Conservation (phyloP, 495 filamentous ascomycete genomes). For the Penicillium paxilli region DNA sequence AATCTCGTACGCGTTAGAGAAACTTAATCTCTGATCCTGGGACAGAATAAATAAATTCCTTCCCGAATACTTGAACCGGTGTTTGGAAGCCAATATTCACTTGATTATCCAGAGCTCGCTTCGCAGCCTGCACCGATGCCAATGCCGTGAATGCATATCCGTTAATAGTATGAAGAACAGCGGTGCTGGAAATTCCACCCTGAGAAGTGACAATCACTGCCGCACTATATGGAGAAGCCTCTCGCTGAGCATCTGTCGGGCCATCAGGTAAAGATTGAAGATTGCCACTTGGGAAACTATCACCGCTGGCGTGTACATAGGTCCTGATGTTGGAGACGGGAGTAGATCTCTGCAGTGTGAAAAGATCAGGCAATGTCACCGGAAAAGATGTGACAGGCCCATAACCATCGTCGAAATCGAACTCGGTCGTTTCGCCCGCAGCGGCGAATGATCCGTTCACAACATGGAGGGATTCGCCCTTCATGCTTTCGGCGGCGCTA, state of each 20-base stretch:
- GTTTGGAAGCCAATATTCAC: constrained; percentile 1
- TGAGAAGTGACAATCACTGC: constrained; percentile 1
- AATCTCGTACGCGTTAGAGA: no score
- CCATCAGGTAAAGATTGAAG: constrained; percentile 1
- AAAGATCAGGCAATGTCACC: constrained; percentile 7
- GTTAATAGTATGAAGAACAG: constrained; percentile 6
- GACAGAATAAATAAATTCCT: constrained; percentile 1
- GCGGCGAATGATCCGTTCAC: constrained; percentile 1
- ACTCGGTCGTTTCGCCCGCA: not conserved
- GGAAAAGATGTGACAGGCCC: constrained; percentile 3
- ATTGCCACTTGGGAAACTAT: constrained; percentile 6
- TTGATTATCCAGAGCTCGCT: constrained; percentile 4
- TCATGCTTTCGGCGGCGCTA: constrained; percentile 2
- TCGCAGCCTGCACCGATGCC: constrained; percentile 5
- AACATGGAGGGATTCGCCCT: not conserved
- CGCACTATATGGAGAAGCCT: constrained; percentile 3
- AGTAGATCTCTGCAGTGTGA: constrained; percentile 1
- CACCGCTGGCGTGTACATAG: not conserved
- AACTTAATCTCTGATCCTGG: not conserved
- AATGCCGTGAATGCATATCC: constrained; percentile 2
- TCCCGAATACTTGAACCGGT: constrained; percentile 2
- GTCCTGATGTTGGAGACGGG: not conserved
- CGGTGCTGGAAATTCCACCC: not conserved
- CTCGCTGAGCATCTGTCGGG: not conserved
- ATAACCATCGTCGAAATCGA: constrained; percentile 8